These are phyloP conservation scores for Cercospora sp. DNA, from an alignment of 2,329 filamentous ascomycete species.

Conservation along the genomic window DNA sequence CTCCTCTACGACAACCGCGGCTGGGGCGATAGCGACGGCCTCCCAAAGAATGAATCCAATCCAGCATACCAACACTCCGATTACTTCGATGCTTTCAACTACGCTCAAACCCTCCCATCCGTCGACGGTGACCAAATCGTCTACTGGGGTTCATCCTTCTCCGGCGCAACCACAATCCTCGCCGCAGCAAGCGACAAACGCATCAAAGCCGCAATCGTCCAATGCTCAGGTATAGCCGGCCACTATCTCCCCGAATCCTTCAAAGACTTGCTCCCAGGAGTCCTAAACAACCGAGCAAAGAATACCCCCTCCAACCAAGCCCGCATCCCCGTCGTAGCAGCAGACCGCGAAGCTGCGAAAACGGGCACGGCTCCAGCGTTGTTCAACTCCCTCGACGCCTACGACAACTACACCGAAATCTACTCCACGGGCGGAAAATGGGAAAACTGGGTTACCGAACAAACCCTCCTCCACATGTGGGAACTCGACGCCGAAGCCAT, in stretches of 20 bases:
- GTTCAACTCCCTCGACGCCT: neutral
- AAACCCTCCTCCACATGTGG: neutral
- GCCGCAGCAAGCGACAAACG: neutral
- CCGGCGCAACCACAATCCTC: neutral
- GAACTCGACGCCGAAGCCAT: neutral
- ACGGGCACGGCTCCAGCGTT: neutral
- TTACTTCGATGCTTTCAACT: neutral
- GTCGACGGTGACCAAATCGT: neutral
- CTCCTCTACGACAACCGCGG: neutral
- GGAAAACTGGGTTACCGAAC: neutral
- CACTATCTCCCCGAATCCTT: neutral
- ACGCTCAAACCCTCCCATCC: neutral
- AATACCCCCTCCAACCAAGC: neutral
- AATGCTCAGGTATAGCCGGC: neutral
- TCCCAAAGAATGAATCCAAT: neutral
- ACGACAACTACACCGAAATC: neutral
- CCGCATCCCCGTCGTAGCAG: neutral
- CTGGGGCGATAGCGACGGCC: neutral
- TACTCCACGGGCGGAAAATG: neutral
- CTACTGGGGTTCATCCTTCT: neutral
- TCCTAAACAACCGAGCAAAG: neutral
- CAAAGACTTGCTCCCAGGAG: neutral
- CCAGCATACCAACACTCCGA: neutral
- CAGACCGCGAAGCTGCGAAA: neutral
- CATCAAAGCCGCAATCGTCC: neutral